These are phyloP conservation scores for Globomyces pollinis-pini DNA, from an alignment of 192 early-diverging fungal species.

Conservation along the genomic window DNA sequence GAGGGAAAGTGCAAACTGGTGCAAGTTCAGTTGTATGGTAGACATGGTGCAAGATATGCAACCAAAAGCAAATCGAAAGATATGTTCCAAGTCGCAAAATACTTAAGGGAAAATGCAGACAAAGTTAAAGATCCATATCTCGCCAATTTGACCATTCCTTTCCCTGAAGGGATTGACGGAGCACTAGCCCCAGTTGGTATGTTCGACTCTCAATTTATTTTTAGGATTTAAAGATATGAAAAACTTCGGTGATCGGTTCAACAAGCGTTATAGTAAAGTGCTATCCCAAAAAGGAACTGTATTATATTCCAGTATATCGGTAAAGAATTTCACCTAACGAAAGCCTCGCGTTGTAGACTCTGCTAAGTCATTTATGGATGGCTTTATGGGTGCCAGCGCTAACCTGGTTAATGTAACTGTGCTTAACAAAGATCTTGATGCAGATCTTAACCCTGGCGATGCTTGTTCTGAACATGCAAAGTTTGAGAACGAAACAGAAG, in stretches of 20 bases:
- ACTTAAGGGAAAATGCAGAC: not conserved
- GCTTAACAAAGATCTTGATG: too few relatives aligned
- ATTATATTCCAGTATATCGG: too few relatives aligned
- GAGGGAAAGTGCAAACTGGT: slow-evolving; percentile 1
- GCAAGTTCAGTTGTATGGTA: not conserved
- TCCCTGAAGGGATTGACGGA: not conserved
- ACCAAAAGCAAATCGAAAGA: not conserved
- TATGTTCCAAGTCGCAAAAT: not conserved
- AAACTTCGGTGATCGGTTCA: not conserved
- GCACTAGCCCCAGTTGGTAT: not conserved
- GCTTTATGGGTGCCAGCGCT: too few relatives aligned
- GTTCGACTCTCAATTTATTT: too few relatives aligned
- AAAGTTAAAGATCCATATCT: not conserved
- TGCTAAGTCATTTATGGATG: not conserved
- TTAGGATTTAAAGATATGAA: not conserved
- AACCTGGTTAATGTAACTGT: not conserved
- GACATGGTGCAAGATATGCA: not conserved
- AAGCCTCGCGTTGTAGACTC: not conserved
- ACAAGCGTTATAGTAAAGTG: too few relatives aligned
- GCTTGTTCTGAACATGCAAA: slow-evolving; percentile 1
- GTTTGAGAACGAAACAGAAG: not conserved
- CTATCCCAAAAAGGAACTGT: not conserved
- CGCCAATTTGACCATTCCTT: not conserved
- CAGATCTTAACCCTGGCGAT: slow-evolving; percentile 1
- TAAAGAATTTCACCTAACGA: too few relatives aligned